These are phyloP conservation scores for Xylaria arbuscula DNA, from an alignment of 2,329 filamentous ascomycete species.

Conservation along the genomic window DNA sequence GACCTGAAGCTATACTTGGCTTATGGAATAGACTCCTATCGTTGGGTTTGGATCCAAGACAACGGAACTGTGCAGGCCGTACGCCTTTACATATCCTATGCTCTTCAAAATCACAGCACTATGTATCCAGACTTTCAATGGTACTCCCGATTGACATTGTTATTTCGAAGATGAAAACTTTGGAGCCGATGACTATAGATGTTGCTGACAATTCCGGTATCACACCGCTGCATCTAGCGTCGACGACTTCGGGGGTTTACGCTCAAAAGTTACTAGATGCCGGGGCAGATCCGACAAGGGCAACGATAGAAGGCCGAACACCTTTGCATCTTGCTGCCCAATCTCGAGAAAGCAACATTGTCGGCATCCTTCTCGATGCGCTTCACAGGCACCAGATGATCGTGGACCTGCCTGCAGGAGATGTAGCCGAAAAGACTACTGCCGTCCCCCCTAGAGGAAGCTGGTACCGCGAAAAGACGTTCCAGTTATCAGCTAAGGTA, in stretches of 20 bases:
- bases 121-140: background rate
- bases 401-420: background rate
- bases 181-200: constrained; percentile 8
- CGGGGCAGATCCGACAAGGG: constrained; percentile 9
- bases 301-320: constrained; percentile 15
- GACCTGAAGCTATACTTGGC: background rate
- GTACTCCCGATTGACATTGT: constrained; percentile 15
- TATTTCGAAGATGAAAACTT: constrained; percentile 13
- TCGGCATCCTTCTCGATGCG: constrained; percentile 22
- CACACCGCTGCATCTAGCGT: constrained; percentile 20
- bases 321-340: constrained; percentile 23
- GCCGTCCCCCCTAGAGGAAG: constrained; percentile 1
- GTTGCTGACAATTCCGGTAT: constrained; percentile 18
- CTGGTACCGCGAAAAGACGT: constrained; percentile 15
- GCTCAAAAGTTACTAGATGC: constrained; percentile 19
- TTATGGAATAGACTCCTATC: constrained; percentile 14
- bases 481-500: background rate
- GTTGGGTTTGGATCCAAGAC: constrained; percentile 11
- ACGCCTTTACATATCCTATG: constrained; percentile 25
- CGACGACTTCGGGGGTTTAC: background rate
- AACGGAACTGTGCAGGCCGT: constrained; percentile 16
- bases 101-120: background rate
- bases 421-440: background rate
- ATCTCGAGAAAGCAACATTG: constrained; percentile 19
- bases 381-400: constrained; percentile 4